Evolutionary conservation across 2,329 filamentous ascomycete genomes (phyloP).

Genomic region (Karstenula rhodostoma): DNA sequence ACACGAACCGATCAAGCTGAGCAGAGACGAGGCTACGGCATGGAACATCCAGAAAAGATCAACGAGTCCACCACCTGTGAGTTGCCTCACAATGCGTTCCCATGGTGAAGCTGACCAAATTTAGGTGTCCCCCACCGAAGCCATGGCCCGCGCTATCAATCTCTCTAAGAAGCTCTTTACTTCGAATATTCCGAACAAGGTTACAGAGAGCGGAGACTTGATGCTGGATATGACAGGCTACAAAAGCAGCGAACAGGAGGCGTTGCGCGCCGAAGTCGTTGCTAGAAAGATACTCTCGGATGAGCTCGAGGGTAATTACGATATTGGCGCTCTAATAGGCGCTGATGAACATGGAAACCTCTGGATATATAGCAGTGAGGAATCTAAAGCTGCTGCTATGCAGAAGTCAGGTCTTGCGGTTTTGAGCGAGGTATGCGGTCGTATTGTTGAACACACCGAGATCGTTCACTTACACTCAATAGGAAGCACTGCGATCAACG

Average conservation of each 20-base stretch:
- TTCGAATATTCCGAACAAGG: conserved; percentile 89
- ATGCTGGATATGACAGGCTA: conserved; percentile 99
- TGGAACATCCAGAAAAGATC: conserved; percentile 61
- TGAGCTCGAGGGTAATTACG: conserved; percentile 92
- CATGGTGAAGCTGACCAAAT: background rate
- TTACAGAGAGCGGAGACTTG: conserved; percentile 91
- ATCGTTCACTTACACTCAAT: background rate
- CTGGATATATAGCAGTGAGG: conserved; percentile 99
- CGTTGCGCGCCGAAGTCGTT: conserved; percentile 89
- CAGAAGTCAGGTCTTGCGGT: conserved; percentile 64
- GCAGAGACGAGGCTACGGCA: conserved; percentile 44
- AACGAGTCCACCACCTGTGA: conserved; percentile 76
- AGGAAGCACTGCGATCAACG: conserved; percentile 63
- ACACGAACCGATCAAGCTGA: conserved; percentile 40
- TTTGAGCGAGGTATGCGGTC: conserved; percentile 53
- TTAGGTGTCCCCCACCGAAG: conserved; percentile 68
- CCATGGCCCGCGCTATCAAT: conserved; percentile 81
- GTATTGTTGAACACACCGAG: too few species aligned
- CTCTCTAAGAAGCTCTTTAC: conserved; percentile 87
- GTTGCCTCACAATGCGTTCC: background rate
- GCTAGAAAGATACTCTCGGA: conserved; percentile 91
- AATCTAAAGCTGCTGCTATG: conserved; percentile 89
- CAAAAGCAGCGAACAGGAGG: conserved; percentile 92
- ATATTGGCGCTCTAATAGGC: conserved; percentile 93
- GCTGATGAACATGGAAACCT: conserved; percentile 95